Evolutionary conservation across 768 basidiomycete genomes (phyloP).

Genomic region (Sistotremastrum suecicum): DNA sequence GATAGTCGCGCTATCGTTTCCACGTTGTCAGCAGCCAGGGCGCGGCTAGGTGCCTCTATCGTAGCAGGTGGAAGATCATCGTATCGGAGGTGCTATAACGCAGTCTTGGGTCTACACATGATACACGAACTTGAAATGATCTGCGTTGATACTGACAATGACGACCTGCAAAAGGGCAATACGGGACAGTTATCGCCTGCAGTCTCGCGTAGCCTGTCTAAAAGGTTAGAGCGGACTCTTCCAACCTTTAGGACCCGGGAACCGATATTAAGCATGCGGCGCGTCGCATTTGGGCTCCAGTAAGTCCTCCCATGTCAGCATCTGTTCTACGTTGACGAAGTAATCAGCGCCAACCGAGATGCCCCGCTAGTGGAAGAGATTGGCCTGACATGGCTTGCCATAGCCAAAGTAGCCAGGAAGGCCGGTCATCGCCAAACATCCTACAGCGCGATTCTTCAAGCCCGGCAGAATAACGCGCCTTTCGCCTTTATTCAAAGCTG

Average conservation of each 20-base stretch:
- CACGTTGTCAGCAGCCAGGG: constrained; percentile 50
- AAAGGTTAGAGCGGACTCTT: constrained; percentile 61
- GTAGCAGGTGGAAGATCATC: constrained; percentile 66
- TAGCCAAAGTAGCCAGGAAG: constrained; percentile 92
- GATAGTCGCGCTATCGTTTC: constrained; percentile 30
- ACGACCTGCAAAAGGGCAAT: neutral
- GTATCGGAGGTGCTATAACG: constrained; percentile 80
- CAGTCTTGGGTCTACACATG: constrained; percentile 71
- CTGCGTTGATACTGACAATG: constrained; percentile 12
- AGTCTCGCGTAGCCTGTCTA: constrained; percentile 37
- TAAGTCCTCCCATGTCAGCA: constrained; percentile 19
- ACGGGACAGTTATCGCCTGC: constrained; percentile 18
- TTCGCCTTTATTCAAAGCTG: constrained; percentile 86
- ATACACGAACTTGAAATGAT: constrained; percentile 76
- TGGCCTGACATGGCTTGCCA: constrained; percentile 78
- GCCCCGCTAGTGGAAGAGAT: constrained; percentile 41
- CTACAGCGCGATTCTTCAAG: constrained; percentile 90
- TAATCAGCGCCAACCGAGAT: constrained; percentile 13
- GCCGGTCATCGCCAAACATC: constrained; percentile 93
- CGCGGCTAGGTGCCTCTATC: constrained; percentile 65
- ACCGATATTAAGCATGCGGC: constrained; percentile 76
- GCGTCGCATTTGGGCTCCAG: constrained; percentile 70
- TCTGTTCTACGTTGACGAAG: too few species aligned
- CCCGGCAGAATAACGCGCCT: constrained; percentile 51
- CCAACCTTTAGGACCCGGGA: constrained; percentile 85